Base-by-base conservation (phyloP, 345 rosid genomes). In the Raphanus sativus region DNA sequence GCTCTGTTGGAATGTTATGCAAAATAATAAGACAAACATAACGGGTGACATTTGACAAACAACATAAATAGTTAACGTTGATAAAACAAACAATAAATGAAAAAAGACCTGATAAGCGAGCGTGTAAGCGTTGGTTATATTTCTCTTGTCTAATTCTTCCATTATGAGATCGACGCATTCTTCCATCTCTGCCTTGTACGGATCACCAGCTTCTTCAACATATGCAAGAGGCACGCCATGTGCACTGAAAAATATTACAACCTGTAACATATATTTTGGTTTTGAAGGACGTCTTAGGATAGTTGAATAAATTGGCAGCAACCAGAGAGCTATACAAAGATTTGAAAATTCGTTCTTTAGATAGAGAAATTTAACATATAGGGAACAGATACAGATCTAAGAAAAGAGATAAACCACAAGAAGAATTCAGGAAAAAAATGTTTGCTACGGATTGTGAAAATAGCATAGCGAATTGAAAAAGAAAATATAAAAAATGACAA, bases 141-240 rank as follows among this genome's bases (percentile, higher is more conserved):
- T 88, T 84, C 98, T 86, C 81, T 86, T 90, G 81, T 92, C 99
- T 85, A 95, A 77, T 81, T 95, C 99, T 77, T 95, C 97, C 84
- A 95, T 92, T 70, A 95, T 95, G 77, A 95, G 84, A 81, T 95
- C 98, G 70, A 95, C 90, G 62, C 99, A 94, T 80, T 94, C 98
- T 78, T 94, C 99, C 99, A 94, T 94, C 84, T 94, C 99, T 58
- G 99, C 98, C 87, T 92, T 92, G 89, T 94, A 94, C 8, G 99
- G 99, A 81, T 94, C 99, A 68, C 99, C 99, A 32, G 99, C 98
- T 86, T 90, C 96, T 86, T 94, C 97, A 65, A 94, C 99, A 73
- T 94, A 94, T 65, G 99, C 99, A 79, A 94, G 93, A 42, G 98
- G 98, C 85, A 94, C 98, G 55, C 98, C 98, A 75, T 95, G 99